These are phyloP conservation scores for Saccharomyces cerevisiae DNA, from an alignment of 805 yeast species.

Conservation along the genomic window DNA sequence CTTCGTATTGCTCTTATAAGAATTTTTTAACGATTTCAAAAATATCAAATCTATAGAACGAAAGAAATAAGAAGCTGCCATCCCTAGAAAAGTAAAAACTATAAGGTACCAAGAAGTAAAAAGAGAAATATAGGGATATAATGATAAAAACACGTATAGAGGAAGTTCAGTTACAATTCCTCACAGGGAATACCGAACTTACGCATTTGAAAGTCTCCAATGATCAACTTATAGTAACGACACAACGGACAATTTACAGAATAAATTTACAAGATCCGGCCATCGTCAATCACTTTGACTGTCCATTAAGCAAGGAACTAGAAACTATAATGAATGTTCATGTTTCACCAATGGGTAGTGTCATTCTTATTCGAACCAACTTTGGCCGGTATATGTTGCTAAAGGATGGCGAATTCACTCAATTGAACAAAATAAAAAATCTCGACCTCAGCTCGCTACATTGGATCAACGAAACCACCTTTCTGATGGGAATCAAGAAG, in stretches of 20 bases:
- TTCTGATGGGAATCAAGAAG: slow-evolving; percentile 6
- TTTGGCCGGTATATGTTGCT: neutral
- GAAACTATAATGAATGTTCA: neutral
- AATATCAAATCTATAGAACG: neutral
- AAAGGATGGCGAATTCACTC: neutral
- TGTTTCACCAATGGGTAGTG: neutral
- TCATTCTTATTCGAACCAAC: neutral
- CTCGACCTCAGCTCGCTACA: neutral
- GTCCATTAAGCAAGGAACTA: neutral
- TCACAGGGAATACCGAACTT: neutral
- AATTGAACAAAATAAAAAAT: neutral
- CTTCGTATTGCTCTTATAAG: neutral
- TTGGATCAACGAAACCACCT: neutral
- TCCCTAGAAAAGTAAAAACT: neutral
- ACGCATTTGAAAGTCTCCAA: neutral
- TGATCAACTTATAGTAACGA: neutral
- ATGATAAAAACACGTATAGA: neutral
- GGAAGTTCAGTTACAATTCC: neutral
- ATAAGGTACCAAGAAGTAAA: neutral
- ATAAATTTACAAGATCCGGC: neutral
- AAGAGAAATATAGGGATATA: neutral
- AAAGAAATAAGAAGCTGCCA: neutral
- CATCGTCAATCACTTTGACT: neutral
- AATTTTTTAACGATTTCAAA: neutral
- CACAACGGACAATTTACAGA: neutral